A percentile compares a stretch with the other conserved stretches of the same genome.
Evolutionary conservation across 192 early-diverging fungal species (phyloP).

Genomic region (Mortierella hygrophila): DNA sequence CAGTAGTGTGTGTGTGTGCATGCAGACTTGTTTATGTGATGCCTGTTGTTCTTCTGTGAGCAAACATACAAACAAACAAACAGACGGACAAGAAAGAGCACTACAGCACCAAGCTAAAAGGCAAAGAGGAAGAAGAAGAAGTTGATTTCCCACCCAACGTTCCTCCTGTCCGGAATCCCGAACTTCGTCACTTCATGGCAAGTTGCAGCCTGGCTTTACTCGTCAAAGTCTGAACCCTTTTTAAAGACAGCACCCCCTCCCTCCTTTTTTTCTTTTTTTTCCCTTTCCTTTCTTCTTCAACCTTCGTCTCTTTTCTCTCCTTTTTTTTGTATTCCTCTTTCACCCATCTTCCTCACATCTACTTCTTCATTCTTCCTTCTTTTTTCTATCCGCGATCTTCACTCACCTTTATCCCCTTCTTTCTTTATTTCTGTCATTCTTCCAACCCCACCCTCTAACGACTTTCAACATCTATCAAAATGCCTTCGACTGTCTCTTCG

Average conservation of each 20-base stretch:
- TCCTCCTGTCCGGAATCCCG: neutral
- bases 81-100: neutral
- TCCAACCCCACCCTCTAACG: neutral
- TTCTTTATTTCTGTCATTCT: constrained; percentile 4
- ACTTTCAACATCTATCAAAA: neutral
- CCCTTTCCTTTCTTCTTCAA: constrained; percentile 1
- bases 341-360: neutral
- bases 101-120: no score
- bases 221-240: neutral
- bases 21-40: neutral
- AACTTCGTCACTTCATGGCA: neutral
- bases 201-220: no score
- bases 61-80: neutral
- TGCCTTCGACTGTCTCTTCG: constrained; percentile 28
- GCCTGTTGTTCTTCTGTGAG: neutral
- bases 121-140: no score
- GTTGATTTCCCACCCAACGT: neutral
- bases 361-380: neutral
- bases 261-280: constrained; percentile 3
- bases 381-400: neutral
- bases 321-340: neutral
- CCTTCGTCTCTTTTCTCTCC: neutral
- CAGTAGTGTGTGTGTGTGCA: neutral
- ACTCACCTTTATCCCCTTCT: neutral
- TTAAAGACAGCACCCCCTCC: neutral